A percentile compares a stretch with the other conserved stretches of the same genome.
Evolutionary conservation across 257 asterid species (phyloP).

Genomic region (Knoxia roxburghii): DNA sequence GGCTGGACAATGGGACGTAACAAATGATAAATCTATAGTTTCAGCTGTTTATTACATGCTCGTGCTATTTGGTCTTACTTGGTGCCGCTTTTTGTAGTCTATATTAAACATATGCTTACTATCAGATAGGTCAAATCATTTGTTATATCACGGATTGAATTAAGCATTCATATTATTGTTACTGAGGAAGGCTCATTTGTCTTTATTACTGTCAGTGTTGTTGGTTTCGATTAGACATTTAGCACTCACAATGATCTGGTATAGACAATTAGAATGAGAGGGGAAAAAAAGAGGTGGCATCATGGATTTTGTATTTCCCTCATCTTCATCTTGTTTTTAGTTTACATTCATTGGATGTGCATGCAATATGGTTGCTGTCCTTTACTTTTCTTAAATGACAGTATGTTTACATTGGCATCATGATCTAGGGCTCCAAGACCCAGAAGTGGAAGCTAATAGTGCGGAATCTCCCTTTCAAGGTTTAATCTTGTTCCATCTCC

Average conservation of each 20-base stretch:
- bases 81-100: too few species aligned
- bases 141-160: not conserved
- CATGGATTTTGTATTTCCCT: not conserved
- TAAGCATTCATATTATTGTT: not conserved
- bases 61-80: too few species aligned
- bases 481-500: slow-evolving; percentile 20
- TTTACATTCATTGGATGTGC: not conserved
- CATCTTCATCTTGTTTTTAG: not conserved
- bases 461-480: slow-evolving; percentile 97
- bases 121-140: not conserved
- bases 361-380: not conserved
- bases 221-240: not conserved
- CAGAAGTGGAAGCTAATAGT: slow-evolving; percentile 92
- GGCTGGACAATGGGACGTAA: too few species aligned
- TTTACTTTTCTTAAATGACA: not conserved
- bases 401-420: slow-evolving; percentile 16
- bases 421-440: slow-evolving; percentile 80
- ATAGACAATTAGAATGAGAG: not conserved
- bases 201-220: too few species aligned
- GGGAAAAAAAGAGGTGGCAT: not conserved
- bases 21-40: not conserved
- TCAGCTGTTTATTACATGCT: not conserved
- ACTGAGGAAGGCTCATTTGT: not conserved
- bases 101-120: not conserved
- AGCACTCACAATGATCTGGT: not conserved